phyloP scores from a whole-genome alignment of 495 filamentous ascomycete genomes.

The Sordaria brevicollis region DNA sequence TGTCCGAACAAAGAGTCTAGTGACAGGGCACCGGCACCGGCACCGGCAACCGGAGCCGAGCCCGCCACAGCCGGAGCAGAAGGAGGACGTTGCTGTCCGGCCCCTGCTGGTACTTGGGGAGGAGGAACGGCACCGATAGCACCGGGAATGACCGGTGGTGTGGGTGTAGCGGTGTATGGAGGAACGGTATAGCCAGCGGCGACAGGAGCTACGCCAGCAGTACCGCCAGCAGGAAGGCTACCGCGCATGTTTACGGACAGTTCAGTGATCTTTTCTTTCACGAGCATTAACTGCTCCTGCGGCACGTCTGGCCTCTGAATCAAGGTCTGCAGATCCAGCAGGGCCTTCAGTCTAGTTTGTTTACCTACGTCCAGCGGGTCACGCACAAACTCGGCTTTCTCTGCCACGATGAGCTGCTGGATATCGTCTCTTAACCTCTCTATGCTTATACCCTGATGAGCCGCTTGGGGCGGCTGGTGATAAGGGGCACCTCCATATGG shows the following conservation, averaged over 20 bases:
- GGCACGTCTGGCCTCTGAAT: conserved; percentile 69
- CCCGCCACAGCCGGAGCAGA: conserved; percentile 12
- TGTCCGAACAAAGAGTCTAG: conserved; percentile 43
- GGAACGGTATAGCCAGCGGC: conserved; percentile 7
- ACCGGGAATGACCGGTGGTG: conserved; percentile 15
- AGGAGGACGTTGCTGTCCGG: conserved; percentile 11
- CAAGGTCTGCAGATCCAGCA: conserved; percentile 76
- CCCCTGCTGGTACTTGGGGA: conserved; percentile 16
- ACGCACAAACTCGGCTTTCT: conserved; percentile 59
- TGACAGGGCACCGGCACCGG: conserved; percentile 20
- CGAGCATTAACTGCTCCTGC: conserved; percentile 65
- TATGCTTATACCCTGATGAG: conserved; percentile 44
- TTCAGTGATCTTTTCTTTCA: conserved; percentile 68
- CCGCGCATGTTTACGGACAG: conserved; percentile 48
- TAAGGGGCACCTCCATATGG: conserved; percentile 12
- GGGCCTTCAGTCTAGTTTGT: conserved; percentile 69
- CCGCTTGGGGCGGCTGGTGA: conserved; percentile 19
- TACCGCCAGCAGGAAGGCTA: conserved; percentile 13
- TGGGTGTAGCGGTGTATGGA: conserved; percentile 13
- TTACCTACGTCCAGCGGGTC: conserved; percentile 62
- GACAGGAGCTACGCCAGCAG: neutral
- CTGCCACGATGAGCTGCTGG: conserved; percentile 57
- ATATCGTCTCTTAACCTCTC: conserved; percentile 74
- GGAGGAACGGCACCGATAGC: conserved; percentile 10
- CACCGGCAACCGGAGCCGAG: conserved; percentile 16